Evolutionary conservation across 768 basidiomycete genomes (phyloP).

Genomic region (Amyloporia xantha): DNA sequence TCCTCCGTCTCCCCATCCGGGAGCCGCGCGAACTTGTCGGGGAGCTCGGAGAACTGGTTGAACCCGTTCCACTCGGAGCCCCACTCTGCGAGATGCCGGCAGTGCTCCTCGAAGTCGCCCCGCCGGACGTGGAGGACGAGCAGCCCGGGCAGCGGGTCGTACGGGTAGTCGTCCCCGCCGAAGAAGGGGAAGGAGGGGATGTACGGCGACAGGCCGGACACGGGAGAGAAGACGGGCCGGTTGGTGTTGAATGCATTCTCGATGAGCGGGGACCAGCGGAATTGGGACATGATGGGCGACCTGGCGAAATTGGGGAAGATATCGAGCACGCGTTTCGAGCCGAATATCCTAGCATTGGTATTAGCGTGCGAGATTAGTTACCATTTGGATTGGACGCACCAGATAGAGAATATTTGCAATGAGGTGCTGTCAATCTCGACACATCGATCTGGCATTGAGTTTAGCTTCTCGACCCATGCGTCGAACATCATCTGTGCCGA

Average conservation of each 20-base stretch:
- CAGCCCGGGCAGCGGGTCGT: slow-evolving; percentile 29
- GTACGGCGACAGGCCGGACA: slow-evolving; percentile 1
- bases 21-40: slow-evolving; percentile 33
- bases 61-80: slow-evolving; percentile 34
- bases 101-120: slow-evolving; percentile 42
- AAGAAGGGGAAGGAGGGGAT: neutral
- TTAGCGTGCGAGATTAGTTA: too few relatives aligned
- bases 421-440: slow-evolving; percentile 11
- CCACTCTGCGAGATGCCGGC: slow-evolving; percentile 28
- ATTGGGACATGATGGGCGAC: slow-evolving; percentile 45
- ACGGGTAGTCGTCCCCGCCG: slow-evolving; percentile 7
- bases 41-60: slow-evolving; percentile 33
- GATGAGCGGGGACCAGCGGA: slow-evolving; percentile 50
- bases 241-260: slow-evolving; percentile 29
- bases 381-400: slow-evolving; percentile 8
- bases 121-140: slow-evolving; percentile 46
- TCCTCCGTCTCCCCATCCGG: slow-evolving; percentile 14
- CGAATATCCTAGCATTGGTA: slow-evolving; percentile 13
- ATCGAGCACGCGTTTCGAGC: slow-evolving; percentile 14
- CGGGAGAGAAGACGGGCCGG: slow-evolving; percentile 12
- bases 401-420: slow-evolving; percentile 13
- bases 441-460: slow-evolving; percentile 29
- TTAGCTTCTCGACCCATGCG: slow-evolving; percentile 32
- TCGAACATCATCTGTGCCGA: slow-evolving; percentile 29
- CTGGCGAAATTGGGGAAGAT: slow-evolving; percentile 36